Percentiles rank a stretch among this genome's conserved stretches.
Conservation (phyloP, 2,329 filamentous ascomycete species). For the Laburnicola sp. region DNA sequence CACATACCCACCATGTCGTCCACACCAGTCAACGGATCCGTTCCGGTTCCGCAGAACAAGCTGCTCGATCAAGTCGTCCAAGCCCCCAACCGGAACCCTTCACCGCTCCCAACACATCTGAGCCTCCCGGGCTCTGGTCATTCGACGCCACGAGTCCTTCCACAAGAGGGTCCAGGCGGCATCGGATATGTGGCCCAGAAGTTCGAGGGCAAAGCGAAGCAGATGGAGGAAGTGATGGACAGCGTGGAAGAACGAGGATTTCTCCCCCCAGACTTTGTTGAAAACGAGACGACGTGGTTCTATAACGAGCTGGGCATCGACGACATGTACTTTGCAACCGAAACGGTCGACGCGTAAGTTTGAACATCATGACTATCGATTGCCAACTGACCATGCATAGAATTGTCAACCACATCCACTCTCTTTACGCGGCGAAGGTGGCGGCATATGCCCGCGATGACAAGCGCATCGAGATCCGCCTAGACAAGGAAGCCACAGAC, state of each 20-base stretch:
- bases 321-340: slow-evolving; percentile 96
- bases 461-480: slow-evolving; percentile 88
- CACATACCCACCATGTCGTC: slow-evolving; percentile 34
- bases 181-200: slow-evolving; percentile 93
- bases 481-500: slow-evolving; percentile 93
- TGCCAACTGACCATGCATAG: slow-evolving; percentile 29
- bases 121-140: slow-evolving; percentile 63
- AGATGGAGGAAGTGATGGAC: slow-evolving; percentile 85
- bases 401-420: slow-evolving; percentile 92
- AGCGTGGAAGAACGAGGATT: slow-evolving; percentile 78
- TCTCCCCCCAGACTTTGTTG: slow-evolving; percentile 80
- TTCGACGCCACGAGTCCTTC: slow-evolving; percentile 69
- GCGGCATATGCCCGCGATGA: slow-evolving; percentile 91
- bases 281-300: slow-evolving; percentile 91
- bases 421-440: slow-evolving; percentile 94
- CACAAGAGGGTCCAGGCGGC: slow-evolving; percentile 74
- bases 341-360: slow-evolving; percentile 69
- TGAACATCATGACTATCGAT: background rate
- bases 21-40: slow-evolving; percentile 35
- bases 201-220: slow-evolving; percentile 88
- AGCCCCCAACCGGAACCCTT: slow-evolving; percentile 68
- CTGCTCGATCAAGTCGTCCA: slow-evolving; percentile 59
- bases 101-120: slow-evolving; percentile 85
- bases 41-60: slow-evolving; percentile 53
- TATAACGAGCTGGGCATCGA: slow-evolving; percentile 97